phyloP scores from a whole-genome alignment of 768 basidiomycete genomes.

The Tylopilus vinaceipallidus region DNA sequence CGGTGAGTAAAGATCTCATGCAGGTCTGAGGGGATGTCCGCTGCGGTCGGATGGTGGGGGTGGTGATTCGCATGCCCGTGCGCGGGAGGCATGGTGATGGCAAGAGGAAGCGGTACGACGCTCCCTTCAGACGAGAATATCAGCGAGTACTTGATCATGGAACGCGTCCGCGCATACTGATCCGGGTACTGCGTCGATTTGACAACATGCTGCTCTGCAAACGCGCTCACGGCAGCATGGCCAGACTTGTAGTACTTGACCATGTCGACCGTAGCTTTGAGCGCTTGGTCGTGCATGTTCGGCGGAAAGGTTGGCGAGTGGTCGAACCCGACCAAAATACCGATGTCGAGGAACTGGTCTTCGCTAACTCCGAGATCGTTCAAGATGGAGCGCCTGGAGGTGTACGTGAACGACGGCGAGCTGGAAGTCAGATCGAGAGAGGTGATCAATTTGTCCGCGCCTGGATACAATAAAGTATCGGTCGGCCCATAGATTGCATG shows the following conservation, averaged over 20 bases:
- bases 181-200: constrained; percentile 80
- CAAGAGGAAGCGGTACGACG: constrained; percentile 79
- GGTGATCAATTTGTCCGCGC: constrained; percentile 87
- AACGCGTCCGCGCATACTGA: constrained; percentile 82
- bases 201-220: constrained; percentile 77
- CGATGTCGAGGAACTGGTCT: constrained; percentile 94
- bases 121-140: constrained; percentile 85
- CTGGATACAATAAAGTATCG: constrained; percentile 86
- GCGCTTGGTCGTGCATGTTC: constrained; percentile 72
- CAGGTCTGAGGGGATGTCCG: constrained; percentile 87
- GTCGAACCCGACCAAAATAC: constrained; percentile 89
- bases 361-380: constrained; percentile 63
- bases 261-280: constrained; percentile 88
- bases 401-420: constrained; percentile 75
- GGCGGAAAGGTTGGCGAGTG: constrained; percentile 79
- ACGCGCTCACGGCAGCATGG: constrained; percentile 73
- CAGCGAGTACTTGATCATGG: constrained; percentile 90
- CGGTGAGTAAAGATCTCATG: constrained; percentile 95
- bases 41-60: constrained; percentile 68
- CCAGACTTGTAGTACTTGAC: constrained; percentile 92
- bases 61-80: constrained; percentile 56
- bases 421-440: constrained; percentile 72
- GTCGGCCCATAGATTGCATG: constrained; percentile 92
- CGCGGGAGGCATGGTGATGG: constrained; percentile 48
- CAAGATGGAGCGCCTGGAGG: constrained; percentile 77